These are phyloP conservation scores for Cystobasidium ongulense DNA, from an alignment of 768 basidiomycete species.

Conservation along the genomic window DNA sequence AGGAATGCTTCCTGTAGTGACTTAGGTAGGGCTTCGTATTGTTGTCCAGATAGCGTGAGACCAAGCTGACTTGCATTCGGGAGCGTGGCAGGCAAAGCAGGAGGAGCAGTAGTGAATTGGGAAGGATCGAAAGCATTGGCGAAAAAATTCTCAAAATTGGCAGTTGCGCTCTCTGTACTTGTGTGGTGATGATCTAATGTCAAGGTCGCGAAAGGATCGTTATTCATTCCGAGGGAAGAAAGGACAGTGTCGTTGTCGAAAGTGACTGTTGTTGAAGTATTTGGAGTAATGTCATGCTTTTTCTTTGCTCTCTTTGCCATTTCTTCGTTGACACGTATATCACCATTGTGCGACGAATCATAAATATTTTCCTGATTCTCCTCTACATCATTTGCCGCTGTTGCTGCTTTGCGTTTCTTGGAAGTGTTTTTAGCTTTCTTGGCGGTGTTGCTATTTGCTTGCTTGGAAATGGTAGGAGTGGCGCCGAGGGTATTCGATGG, in stretches of 20 bases:
- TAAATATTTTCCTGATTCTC: not conserved
- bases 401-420: not conserved
- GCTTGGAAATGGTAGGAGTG: not conserved
- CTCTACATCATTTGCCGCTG: not conserved
- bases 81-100: not conserved
- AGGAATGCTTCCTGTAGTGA: constrained; percentile 25
- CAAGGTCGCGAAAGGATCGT: not conserved
- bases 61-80: not conserved
- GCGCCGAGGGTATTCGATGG: not conserved
- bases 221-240: not conserved
- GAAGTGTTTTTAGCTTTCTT: not conserved
- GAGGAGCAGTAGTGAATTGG: not conserved
- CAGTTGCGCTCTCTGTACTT: not conserved
- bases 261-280: not conserved
- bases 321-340: not conserved
- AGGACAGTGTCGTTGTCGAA: not conserved
- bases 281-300: not conserved
- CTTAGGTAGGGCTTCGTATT: constrained; percentile 3
- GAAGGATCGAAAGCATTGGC: not conserved
- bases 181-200: not conserved
- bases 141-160: not conserved
- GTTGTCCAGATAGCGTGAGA: not conserved
- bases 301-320: not conserved
- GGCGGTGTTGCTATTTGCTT: not conserved
- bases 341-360: not conserved